Base-by-base conservation (phyloP, 306 rosid species). In the Cyclanthera cordifolia region DNA sequence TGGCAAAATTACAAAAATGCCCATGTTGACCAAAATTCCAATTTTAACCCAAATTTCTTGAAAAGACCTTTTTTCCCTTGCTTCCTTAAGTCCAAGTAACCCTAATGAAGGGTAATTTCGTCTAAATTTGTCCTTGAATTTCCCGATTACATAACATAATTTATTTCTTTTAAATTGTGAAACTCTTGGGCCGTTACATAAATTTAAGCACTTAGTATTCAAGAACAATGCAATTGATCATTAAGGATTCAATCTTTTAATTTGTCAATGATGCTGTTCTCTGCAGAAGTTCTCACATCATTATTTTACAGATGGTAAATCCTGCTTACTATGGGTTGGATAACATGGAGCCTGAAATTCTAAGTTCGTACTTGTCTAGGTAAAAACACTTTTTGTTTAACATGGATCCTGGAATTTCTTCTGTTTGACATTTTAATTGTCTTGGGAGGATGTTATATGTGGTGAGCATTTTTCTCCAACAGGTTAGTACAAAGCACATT, bases 311-410 rank as follows among this genome's bases (percentile, higher is more conserved):
- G 97, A 87, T 86, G 84, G 88, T 87, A 32, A 92, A 92, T 83
- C 98, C 98, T 67, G 98, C 96, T 49, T 92, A 92, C 83, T 92
- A 92, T 68, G 96, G 96, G 46, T 75, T 92, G 87, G 96, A 89
- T 81, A 81, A 55, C 73, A 78, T 80, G 10, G 95, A 86, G 13
- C 74, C 96, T 49, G 96, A 87, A 59, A 78, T 75, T 77, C 6
- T 92, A n/a, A 89, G 87, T 74, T 83, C 93, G 16, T 93, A 82
- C 67, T 46, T 93, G 77, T 93, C 98, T 65, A 85, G 97, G 97
- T 91, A 91, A 76, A 71, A 37, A 10, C 32, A 68, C 67, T 72
- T 77, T 41, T 74, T 67, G 41, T 47, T 48, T n/a, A n/a, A n/a
- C n/a, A n/a, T n/a, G 17, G 67, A 67, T 68, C 48, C 7, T 50